Evolutionary conservation across 2,329 filamentous ascomycete species (phyloP).

Genomic region (Clonostachys sp.): DNA sequence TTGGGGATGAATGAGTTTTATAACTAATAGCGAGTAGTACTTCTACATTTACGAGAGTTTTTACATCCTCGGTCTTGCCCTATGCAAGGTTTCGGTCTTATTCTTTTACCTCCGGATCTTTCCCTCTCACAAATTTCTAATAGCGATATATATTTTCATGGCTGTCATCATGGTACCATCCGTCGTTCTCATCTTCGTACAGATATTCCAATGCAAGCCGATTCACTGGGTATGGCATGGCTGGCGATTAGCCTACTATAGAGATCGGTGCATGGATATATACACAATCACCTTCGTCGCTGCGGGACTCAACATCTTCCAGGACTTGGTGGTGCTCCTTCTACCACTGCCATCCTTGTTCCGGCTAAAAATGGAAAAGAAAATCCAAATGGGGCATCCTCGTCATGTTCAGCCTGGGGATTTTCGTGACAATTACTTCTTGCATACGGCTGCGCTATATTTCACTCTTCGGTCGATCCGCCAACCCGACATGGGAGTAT

Average conservation of each 20-base stretch:
- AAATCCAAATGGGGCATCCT: constrained; percentile 36
- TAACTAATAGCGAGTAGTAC: constrained; percentile 9
- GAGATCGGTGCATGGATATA: constrained; percentile 10
- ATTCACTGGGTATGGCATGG: constrained; percentile 25
- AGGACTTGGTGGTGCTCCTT: constrained; percentile 36
- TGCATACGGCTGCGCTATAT: constrained; percentile 28
- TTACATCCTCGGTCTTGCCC: constrained; percentile 27
- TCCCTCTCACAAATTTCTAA: constrained; percentile 20
- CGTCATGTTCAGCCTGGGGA: constrained; percentile 37
- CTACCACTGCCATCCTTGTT: constrained; percentile 35
- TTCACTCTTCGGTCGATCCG: constrained; percentile 20
- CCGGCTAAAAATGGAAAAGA: constrained; percentile 27
- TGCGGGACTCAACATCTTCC: constrained; percentile 36
- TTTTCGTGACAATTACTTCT: constrained; percentile 29
- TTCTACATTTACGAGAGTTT: constrained; percentile 21
- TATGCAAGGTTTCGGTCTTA: constrained; percentile 32
- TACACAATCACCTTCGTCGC: constrained; percentile 30
- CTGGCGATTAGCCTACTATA: constrained; percentile 7
- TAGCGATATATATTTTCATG: constrained; percentile 21
- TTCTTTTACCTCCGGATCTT: constrained; percentile 32
- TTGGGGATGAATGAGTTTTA: too few species aligned
- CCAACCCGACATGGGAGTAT: constrained; percentile 35
- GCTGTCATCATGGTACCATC: constrained; percentile 24
- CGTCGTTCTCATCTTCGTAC: constrained; percentile 26
- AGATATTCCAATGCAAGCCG: constrained; percentile 33